Evolutionary conservation across 2,329 filamentous ascomycete species (phyloP), one percentile per base, ranked within the genome.

Genomic region (Helotiales sp.): DNA sequence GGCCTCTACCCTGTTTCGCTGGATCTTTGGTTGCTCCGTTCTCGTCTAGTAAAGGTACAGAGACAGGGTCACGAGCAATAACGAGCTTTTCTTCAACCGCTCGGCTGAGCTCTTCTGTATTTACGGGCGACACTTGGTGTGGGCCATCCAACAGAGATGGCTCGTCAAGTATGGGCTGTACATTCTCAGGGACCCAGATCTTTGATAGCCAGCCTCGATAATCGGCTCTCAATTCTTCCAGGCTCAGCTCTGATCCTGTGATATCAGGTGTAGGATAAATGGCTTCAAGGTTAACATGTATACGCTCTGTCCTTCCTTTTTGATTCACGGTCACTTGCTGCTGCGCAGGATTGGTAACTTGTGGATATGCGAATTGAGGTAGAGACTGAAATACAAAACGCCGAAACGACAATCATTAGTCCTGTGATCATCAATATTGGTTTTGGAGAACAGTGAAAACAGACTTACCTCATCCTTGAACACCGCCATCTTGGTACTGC

Each of bases 401-500:
- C 73, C 75, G 80, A 71, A 75, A 76, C 76, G 69, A 72, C 76
- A 84, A 73, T 71, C 81, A 93, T 97, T 96, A 97, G 93, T 96
- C 92, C 93, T 97, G 84, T 84, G 81, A 83, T 86, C 81, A 92
- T 95, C 91, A 95, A 95, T 84, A 91, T 81, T 74, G 81, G 82
- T 79, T 71, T 72, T 66, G 68, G 64, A 68, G 64, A 62, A 58
- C 55, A 64, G 67, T 55, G 64, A 62, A 67, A 57, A 63, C 67
- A 55, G 72, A 82, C 91, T 88, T 88, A 99, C 95, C 89, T 89
- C 81, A 81, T 99, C 95, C 80, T 90, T 93, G 80, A 97, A 99
- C 46, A 99, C 84, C 70, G 88, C 80, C 86, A 99, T 89, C 80
- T 97, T 98, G 54, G 87, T 82, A 30, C 81, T 85, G 42, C 80